Evolutionary conservation across 2,329 filamentous ascomycete genomes (phyloP).

Genomic region (Trichoderma aggressivum): DNA sequence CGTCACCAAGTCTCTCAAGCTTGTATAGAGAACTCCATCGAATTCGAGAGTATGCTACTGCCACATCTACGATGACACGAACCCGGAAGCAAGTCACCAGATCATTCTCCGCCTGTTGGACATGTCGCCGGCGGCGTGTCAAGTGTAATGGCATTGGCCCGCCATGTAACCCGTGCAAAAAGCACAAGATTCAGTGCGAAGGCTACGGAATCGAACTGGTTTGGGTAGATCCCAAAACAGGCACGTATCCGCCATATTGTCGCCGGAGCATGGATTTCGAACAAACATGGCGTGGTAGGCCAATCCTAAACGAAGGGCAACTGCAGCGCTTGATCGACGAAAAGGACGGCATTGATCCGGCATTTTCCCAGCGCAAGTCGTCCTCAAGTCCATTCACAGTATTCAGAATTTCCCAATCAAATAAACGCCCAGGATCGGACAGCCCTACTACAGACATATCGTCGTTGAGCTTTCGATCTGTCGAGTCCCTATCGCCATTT

Average conservation of each 20-base stretch:
- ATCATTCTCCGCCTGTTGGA: constrained; percentile 8
- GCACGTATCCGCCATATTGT: not conserved
- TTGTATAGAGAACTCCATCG: not conserved
- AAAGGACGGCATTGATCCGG: not conserved
- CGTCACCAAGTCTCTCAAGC: not conserved
- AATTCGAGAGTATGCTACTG: not conserved
- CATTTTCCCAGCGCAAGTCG: not conserved
- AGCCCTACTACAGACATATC: not conserved
- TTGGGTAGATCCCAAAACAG: constrained; percentile 10
- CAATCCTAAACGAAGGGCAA: not conserved
- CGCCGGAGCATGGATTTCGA: constrained; percentile 2
- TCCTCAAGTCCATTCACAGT: not conserved
- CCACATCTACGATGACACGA: not conserved
- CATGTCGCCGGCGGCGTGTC: constrained; percentile 8
- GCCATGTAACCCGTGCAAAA: constrained; percentile 1
- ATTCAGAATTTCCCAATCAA: not conserved
- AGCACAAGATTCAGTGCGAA: not conserved
- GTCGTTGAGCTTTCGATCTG: not conserved
- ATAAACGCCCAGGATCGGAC: not conserved
- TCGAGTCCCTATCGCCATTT: not conserved
- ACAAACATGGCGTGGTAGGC: constrained; percentile 5
- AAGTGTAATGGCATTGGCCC: constrained; percentile 3
- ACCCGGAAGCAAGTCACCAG: constrained; percentile 5
- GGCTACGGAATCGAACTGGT: constrained; percentile 2
- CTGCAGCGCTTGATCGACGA: constrained; percentile 1